These are phyloP conservation scores for Tolypocladium amazonense DNA, from an alignment of 2,329 filamentous ascomycete species.

Conservation along the genomic window DNA sequence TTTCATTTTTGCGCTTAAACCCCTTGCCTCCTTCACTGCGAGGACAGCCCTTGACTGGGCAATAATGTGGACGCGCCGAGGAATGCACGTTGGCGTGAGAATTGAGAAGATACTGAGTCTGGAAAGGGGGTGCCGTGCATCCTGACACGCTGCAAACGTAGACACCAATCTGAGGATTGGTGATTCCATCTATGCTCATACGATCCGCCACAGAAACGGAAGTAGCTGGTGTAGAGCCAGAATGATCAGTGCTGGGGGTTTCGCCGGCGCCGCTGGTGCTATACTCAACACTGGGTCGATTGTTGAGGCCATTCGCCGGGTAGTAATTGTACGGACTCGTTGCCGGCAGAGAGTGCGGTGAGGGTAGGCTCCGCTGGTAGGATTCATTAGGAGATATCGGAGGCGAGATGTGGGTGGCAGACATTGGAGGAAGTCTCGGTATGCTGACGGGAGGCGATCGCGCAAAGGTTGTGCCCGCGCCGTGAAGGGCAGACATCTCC, in stretches of 20 bases:
- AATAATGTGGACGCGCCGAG: conserved; percentile 54
- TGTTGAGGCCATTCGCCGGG: conserved; percentile 17
- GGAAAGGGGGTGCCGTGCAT: conserved; percentile 64
- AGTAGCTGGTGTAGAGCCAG: conserved; percentile 29
- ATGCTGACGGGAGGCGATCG: conserved; percentile 24
- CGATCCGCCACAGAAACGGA: conserved; percentile 33
- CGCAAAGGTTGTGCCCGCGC: conserved; percentile 15
- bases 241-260: conserved; percentile 34
- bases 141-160: conserved; percentile 51
- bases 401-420: conserved; percentile 25
- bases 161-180: conserved; percentile 36
- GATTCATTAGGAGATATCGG: conserved; percentile 39
- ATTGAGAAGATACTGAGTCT: conserved; percentile 67
- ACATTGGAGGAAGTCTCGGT: conserved; percentile 19
- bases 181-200: conserved; percentile 49
- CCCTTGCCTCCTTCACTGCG: conserved; percentile 54
- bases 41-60: conserved; percentile 50
- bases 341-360: conserved; percentile 31
- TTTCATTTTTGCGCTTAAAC: conserved; percentile 64
- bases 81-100: conserved; percentile 69
- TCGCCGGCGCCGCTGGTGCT: conserved; percentile 32
- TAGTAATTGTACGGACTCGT: conserved; percentile 28
- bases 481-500: conserved; percentile 14
- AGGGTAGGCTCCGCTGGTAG: conserved; percentile 34
- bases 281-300: conserved; percentile 30